A percentile compares a stretch with the other conserved stretches of the same genome.
These are phyloP conservation scores for Neonothopanus nambi DNA, from an alignment of 1,284 basidiomycete genomes.

Conservation along the genomic window DNA sequence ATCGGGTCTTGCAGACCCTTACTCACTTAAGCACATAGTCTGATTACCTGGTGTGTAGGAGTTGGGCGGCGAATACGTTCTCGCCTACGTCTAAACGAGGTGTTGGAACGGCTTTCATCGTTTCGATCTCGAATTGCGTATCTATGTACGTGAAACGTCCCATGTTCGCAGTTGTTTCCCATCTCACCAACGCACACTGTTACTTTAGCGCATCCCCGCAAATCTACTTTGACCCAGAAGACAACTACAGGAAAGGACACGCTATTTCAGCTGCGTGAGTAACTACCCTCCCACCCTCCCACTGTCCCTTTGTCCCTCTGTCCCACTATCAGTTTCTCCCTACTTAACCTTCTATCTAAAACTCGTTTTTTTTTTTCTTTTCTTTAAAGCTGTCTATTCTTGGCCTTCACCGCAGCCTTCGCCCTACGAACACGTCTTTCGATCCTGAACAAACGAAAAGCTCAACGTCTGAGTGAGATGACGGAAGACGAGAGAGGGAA, in stretches of 20 bases:
- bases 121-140: constrained; percentile 56
- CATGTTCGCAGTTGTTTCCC: not conserved
- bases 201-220: constrained; percentile 51
- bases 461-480: constrained; percentile 7
- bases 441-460: constrained; percentile 44
- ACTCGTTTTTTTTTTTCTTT: not conserved
- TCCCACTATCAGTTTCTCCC: too few species aligned
- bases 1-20: constrained; percentile 21
- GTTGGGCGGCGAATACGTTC: constrained; percentile 58
- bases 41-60: constrained; percentile 38
- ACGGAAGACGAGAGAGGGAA: constrained; percentile 7
- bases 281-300: not conserved
- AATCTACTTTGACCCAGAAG: constrained; percentile 53
- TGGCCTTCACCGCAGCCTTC: constrained; percentile 72
- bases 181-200: not conserved
- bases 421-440: constrained; percentile 77
- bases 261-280: constrained; percentile 6
- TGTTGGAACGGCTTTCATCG: constrained; percentile 59
- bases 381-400: constrained; percentile 9
- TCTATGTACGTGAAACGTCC: constrained; percentile 44
- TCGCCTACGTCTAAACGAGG: constrained; percentile 60
- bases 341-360: too few species aligned
- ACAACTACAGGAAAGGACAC: constrained; percentile 44
- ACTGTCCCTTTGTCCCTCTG: too few species aligned
- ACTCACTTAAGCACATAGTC: not conserved